phyloP scores from a whole-genome alignment of 2,329 filamentous ascomycete genomes.

The Juglanconis sp. region DNA sequence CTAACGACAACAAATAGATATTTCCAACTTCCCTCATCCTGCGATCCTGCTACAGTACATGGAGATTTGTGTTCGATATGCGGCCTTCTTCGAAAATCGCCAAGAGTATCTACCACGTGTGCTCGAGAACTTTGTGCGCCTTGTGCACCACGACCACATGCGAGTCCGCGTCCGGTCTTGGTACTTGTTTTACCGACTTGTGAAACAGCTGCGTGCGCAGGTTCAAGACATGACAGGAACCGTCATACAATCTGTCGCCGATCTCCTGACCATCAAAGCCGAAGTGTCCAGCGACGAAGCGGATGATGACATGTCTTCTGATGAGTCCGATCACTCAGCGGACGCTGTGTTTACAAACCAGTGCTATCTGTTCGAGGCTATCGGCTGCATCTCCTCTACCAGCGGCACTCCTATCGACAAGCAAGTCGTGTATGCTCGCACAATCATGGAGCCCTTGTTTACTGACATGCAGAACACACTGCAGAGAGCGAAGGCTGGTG shows the following conservation, averaged over 20 bases:
- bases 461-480: conserved; percentile 83
- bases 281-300: conserved; percentile 75
- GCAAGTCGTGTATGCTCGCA: conserved; percentile 81
- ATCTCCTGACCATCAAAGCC: conserved; percentile 86
- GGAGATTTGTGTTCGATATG: conserved; percentile 96
- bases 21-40: conserved; percentile 82
- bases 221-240: conserved; percentile 88
- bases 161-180: conserved; percentile 88
- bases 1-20: conserved; percentile 49
- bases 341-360: conserved; percentile 89
- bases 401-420: conserved; percentile 73
- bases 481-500: conserved; percentile 70
- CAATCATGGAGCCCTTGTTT: conserved; percentile 86
- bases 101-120: conserved; percentile 78
- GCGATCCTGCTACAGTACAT: conserved; percentile 94
- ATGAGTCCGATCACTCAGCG: conserved; percentile 85
- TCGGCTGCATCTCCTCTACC: conserved; percentile 88
- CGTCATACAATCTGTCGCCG: conserved; percentile 84
- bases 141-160: conserved; percentile 84
- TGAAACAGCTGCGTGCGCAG: conserved; percentile 80
- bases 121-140: conserved; percentile 84
- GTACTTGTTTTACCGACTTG: conserved; percentile 93
- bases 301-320: conserved; percentile 92
- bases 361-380: conserved; percentile 89
- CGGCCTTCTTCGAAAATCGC: conserved; percentile 85